Base-by-base conservation (phyloP, 257 asterid genomes). In the Jacaranda copaia region DNA sequence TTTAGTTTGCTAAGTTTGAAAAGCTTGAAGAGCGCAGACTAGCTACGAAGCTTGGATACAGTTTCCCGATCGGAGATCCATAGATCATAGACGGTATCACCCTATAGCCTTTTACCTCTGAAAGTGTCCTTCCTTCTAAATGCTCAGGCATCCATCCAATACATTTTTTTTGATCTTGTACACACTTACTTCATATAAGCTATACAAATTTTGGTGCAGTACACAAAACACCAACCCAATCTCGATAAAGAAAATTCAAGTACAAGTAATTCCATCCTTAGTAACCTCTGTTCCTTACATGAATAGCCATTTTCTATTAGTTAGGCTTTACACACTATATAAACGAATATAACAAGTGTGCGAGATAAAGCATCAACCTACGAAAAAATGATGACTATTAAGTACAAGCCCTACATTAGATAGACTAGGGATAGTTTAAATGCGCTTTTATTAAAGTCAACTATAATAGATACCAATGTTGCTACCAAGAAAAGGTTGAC, bases 11-110 rank as follows among this genome's bases (percentile, higher is more conserved):
- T 39, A 39, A 45, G 51, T 45, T 45, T 45, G 51, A 45, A 45
- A 45, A 5, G 51, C 6, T 9, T 8, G 6, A 45, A 0, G 45
- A 14, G 25, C 25, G 5, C 57, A 51, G 16, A 51, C 57, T 51
- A 51, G 57, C 57, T 39, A 20, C 39, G 14, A 13, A 64, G 51
- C 25, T 64, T 64, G 49, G 19, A 64, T 64, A 14, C 12, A 12
- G 39, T 42, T 66, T 66, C 39, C 38, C 39, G 56, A 66, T 66
- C 55, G 39, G 39, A 66, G 72, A 66, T 66, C 72, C 72, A 66
- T 66, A 43, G 72, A 66, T 66, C 72, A 66, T 19, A 66, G 72
- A 43, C 56, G 72, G 72, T 66, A 66, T 66, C 72, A 19, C 48
- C 10, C 68, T 18, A 62, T 62, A 48, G 49, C 25, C 61, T 56